Base-by-base conservation (phyloP, 805 yeast genomes). In the Saccharomycopsis fodiens region DNA sequence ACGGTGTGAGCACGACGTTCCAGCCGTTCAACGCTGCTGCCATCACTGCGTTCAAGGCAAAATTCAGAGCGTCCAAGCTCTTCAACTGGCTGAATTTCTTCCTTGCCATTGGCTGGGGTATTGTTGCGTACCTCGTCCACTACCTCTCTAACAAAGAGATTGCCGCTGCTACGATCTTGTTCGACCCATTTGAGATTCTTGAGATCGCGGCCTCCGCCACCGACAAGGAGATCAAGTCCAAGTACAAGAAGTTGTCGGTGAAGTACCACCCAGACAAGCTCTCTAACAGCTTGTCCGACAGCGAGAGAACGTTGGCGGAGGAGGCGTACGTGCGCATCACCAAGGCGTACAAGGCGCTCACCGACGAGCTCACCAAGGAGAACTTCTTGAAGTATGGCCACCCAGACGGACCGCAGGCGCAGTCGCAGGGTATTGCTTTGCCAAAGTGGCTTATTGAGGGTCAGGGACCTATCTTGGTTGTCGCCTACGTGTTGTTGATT, bases 371-470 rank as follows among this genome's bases (percentile, higher is more conserved):
- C 8, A 79, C 85, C 2, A 83, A 78, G 56, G 85, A 85, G 55
- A 93, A 93, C 61, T 88, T 76, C 62, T 68, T 82, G 56, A 80
- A 77, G 55, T 93, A 82, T 58, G 99, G 99, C 41, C 96, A 94
- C 61, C 99, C 99, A 3, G 99, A 93, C 67, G 98, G 98, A 36
- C 96, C 95, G 35, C 95, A 86, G 63, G 85, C 85, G 22, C 73
- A 82, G 16, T 68, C 82, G 17, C 96, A 87, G 61, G 98, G 98
- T 51, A 88, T 93, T 62, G 99, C 97, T 0, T 67, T 93, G 54
- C 99, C 99, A 27, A 80, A 83, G 60, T 87, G 85, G 65, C 71
- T 93, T 51, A 85, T 94, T 25, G 96, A 87, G 53, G 88, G 94
- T 36, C 72, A 79, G 47, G 79, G 80, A 19, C 80, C 94, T 3